These are phyloP conservation scores for Rutstroemia sp. DNA, from an alignment of 2,329 filamentous ascomycete species.

Conservation along the genomic window DNA sequence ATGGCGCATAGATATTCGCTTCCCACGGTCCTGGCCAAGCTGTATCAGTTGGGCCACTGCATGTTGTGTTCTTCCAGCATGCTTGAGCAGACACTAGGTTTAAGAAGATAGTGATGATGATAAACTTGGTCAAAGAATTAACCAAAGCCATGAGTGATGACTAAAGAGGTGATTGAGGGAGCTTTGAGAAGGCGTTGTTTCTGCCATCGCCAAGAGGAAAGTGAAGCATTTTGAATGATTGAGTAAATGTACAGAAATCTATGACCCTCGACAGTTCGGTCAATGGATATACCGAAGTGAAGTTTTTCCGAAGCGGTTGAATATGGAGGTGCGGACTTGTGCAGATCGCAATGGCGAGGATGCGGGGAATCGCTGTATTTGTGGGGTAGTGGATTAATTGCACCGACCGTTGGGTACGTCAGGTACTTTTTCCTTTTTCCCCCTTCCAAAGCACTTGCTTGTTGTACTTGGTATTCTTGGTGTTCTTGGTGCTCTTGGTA, in stretches of 20 bases:
- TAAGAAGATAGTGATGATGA: conserved; percentile 1
- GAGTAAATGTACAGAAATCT: not conserved
- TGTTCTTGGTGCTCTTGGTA: too few relatives aligned
- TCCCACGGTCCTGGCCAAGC: conserved; percentile 54
- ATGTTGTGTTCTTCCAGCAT: conserved; percentile 51
- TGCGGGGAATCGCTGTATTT: conserved; percentile 3
- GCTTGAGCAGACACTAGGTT: conserved; percentile 10
- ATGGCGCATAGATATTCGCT: conserved; percentile 47
- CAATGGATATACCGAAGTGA: conserved; percentile 6
- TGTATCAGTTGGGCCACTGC: conserved; percentile 40
- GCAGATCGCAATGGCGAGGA: not conserved
- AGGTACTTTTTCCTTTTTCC: too few relatives aligned
- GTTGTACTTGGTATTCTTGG: not conserved
- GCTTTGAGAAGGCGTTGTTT: not conserved
- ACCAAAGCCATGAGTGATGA: conserved; percentile 1
- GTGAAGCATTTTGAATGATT: not conserved
- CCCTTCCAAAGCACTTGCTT: too few relatives aligned
- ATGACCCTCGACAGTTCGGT: not conserved
- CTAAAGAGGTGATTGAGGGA: not conserved
- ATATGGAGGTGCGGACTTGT: conserved; percentile 5
- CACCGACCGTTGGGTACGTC: not conserved
- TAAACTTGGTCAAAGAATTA: not conserved
- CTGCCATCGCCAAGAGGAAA: not conserved
- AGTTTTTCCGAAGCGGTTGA: conserved; percentile 9
- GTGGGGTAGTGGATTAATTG: not conserved